phyloP scores from a whole-genome alignment of 257 asterid genomes.

The Parsonsia alboflavescens region DNA sequence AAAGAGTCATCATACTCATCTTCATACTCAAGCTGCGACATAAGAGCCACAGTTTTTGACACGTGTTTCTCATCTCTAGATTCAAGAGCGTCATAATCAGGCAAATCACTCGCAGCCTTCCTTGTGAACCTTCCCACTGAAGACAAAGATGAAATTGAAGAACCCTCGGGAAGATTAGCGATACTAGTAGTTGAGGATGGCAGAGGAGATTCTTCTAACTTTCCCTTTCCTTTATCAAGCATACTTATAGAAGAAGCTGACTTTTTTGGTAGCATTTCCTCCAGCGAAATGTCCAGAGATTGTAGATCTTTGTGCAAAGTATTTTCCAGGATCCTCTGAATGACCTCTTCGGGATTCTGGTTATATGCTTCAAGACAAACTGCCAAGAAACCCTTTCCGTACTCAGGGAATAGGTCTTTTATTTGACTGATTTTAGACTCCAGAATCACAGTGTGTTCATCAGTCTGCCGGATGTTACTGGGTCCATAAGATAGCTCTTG shows the following conservation, averaged over 20 bases:
- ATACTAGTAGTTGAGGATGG: conserved; percentile 21
- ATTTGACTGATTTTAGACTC: conserved; percentile 95
- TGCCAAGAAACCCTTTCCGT: conserved; percentile 78
- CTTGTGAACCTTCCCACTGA: conserved; percentile 73
- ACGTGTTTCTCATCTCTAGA: conserved; percentile 38
- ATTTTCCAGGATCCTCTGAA: conserved; percentile 90
- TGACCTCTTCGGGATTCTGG: conserved; percentile 83
- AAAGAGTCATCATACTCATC: conserved; percentile 97
- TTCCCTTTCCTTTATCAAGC: conserved; percentile 77
- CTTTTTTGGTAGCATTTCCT: conserved; percentile 46
- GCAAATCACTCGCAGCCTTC: conserved; percentile 38
- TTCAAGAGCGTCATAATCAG: conserved; percentile 45
- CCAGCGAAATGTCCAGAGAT: conserved; percentile 55
- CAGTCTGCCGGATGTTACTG: conserved; percentile 31
- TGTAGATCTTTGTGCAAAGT: conserved; percentile 81
- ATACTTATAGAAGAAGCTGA: conserved; percentile 28
- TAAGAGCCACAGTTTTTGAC: conserved; percentile 68
- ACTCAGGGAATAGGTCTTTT: conserved; percentile 83
- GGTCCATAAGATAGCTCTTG: conserved; percentile 24
- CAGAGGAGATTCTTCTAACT: conserved; percentile 38
- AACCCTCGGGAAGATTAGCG: conserved; percentile 33
- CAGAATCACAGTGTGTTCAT: conserved; percentile 66
- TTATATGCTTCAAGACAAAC: conserved; percentile 93
- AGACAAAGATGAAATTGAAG: conserved; percentile 49
- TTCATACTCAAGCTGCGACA: conserved; percentile 80